These are phyloP conservation scores for Haplosporangium sp. DNA, from an alignment of 371 early-diverging fungal genomes.

Conservation along the genomic window DNA sequence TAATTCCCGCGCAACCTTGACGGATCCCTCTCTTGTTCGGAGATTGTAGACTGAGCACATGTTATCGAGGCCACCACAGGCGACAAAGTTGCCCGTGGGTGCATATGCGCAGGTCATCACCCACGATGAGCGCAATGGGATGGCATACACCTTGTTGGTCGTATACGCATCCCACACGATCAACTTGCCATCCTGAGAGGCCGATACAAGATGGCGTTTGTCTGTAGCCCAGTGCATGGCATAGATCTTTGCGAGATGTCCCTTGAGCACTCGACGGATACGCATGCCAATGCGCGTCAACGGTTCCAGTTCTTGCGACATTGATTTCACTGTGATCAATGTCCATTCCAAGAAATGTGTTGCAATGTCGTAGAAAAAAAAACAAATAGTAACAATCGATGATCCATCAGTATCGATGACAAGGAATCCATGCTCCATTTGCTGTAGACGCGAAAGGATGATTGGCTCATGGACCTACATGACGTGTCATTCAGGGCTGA, in stretches of 20 bases:
- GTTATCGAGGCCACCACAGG: slow-evolving; percentile 99
- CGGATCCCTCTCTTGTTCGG: slow-evolving; percentile 88
- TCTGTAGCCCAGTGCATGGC: slow-evolving; percentile 99
- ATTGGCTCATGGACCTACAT: slow-evolving; percentile 67
- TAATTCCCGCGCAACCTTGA: slow-evolving; percentile 93
- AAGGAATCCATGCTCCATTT: neutral
- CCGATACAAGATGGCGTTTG: slow-evolving; percentile 94
- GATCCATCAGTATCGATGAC: neutral
- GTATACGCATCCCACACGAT: slow-evolving; percentile 99
- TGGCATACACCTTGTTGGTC: slow-evolving; percentile 97
- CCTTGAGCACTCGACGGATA: slow-evolving; percentile 95
- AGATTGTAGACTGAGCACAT: slow-evolving; percentile 97
- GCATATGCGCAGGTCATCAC: slow-evolving; percentile 99
- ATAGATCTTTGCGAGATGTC: slow-evolving; percentile 98
- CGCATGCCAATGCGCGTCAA: slow-evolving; percentile 93
- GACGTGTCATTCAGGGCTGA: slow-evolving; percentile 95
- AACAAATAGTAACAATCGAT: neutral
- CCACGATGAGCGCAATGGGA: slow-evolving; percentile 98
- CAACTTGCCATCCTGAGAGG: slow-evolving; percentile 98
- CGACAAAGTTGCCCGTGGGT: slow-evolving; percentile 97
- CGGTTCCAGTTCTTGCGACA: slow-evolving; percentile 74
- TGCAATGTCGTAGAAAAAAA: neutral
- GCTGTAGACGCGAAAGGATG: too few relatives aligned
- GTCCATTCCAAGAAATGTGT: neutral
- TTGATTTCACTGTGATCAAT: slow-evolving; percentile 52